These are phyloP conservation scores for Phytophthora agathidicida DNA, from an alignment of 352 stramenopile species.

Conservation along the genomic window DNA sequence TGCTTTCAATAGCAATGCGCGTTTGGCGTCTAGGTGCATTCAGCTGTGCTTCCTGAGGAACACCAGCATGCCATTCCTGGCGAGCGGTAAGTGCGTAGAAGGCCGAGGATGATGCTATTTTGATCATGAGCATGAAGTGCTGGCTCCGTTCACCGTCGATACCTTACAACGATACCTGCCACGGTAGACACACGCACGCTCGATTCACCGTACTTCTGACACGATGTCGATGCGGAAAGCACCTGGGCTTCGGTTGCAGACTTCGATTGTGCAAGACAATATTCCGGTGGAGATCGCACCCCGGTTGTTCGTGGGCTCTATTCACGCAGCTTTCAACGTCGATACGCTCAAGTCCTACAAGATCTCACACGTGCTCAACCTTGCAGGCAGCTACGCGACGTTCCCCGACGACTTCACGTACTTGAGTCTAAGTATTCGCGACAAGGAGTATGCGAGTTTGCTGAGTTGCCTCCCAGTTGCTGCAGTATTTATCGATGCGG, in stretches of 20 bases:
- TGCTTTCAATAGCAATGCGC: conserved; percentile 12
- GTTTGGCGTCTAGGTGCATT: too few relatives aligned
- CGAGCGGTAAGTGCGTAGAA: conserved; percentile 8
- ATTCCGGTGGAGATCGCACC: conserved; percentile 70
- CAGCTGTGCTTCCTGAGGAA: conserved; percentile 19
- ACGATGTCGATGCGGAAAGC: conserved; percentile 56
- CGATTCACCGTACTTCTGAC: background rate
- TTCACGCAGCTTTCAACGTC: conserved; percentile 89
- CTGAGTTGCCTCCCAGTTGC: conserved; percentile 84
- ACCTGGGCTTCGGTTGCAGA: conserved; percentile 62
- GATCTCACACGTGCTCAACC: conserved; percentile 89
- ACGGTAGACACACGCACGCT: conserved; percentile 4
- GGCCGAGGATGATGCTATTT: conserved; percentile 28
- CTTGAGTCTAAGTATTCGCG: conserved; percentile 87
- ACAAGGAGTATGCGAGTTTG: conserved; percentile 91
- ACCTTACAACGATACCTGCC: conserved; percentile 21
- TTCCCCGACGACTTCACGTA: conserved; percentile 91
- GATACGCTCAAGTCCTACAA: conserved; percentile 75
- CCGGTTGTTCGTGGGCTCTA: conserved; percentile 84
- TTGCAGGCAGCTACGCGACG: conserved; percentile 83
- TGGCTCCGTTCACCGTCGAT: background rate
- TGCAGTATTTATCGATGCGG: conserved; percentile 83
- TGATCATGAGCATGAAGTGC: conserved; percentile 17
- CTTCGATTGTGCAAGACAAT: conserved; percentile 86
- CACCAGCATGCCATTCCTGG: conserved; percentile 19